Evolutionary conservation across 495 filamentous ascomycete genomes (phyloP).

Genomic region (Lepidopterella palustris): DNA sequence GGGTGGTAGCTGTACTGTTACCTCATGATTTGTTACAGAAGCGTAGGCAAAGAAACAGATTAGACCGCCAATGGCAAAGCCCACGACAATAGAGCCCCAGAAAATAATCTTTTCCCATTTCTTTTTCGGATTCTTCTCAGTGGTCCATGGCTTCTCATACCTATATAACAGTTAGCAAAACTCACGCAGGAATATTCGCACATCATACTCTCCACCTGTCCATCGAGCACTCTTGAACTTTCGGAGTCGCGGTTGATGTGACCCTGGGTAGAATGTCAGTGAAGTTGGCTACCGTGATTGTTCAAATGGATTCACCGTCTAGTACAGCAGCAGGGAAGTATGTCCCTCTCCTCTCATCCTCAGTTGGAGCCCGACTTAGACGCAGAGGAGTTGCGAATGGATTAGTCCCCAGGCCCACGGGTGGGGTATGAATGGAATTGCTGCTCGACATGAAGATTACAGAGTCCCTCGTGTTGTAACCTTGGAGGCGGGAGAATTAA

Average conservation of each 20-base stretch:
- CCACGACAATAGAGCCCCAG: constrained; percentile 18
- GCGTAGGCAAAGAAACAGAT: constrained; percentile 26
- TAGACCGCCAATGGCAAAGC: constrained; percentile 18
- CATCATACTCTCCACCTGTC: constrained; percentile 15
- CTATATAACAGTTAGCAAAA: neutral
- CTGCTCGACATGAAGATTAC: constrained; percentile 16
- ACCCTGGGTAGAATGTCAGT: neutral
- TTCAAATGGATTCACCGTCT: constrained; percentile 1
- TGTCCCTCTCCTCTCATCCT: constrained; percentile 11
- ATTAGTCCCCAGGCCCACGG: constrained; percentile 17
- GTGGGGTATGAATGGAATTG: constrained; percentile 18
- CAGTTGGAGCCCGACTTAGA: constrained; percentile 22
- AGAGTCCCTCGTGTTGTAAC: neutral
- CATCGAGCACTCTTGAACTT: constrained; percentile 26
- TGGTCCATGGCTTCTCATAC: constrained; percentile 25
- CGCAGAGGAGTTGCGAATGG: constrained; percentile 22
- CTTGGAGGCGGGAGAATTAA: neutral
- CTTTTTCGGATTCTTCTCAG: constrained; percentile 17
- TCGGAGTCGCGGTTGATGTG: constrained; percentile 7
- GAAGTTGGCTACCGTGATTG: neutral
- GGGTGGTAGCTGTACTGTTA: neutral
- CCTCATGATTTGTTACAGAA: constrained; percentile 17
- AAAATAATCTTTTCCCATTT: constrained; percentile 26
- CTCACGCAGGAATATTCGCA: neutral
- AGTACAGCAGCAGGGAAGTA: constrained; percentile 11